Evolutionary conservation across 805 yeast species (phyloP).

Genomic region (Schizosaccharomyces pombe): ASM294v3 CU329670.1:2207501-2208000

Average conservation of each 20-base stretch:
- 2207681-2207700: neutral
- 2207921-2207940: constrained; percentile 1
- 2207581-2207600: no score
- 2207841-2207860: constrained; percentile 3
- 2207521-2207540: no score
- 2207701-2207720: neutral
- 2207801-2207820: neutral
- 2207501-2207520: no score
- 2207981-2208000: no score
- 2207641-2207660: no score
- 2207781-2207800: neutral
- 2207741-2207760: constrained; percentile 2
- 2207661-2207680: neutral
- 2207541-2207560: no score
- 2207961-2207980: no score
- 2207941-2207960: neutral
- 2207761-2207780: neutral
- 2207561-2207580: no score
- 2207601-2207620: no score
- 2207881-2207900: constrained; percentile 5
- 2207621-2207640: no score
- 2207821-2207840: constrained; percentile 3
- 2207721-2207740: neutral
- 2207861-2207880: constrained; percentile 3
- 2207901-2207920: constrained; percentile 4